Base-by-base conservation (phyloP, 306 rosid species). In the Prinsepia uniflora region DNA sequence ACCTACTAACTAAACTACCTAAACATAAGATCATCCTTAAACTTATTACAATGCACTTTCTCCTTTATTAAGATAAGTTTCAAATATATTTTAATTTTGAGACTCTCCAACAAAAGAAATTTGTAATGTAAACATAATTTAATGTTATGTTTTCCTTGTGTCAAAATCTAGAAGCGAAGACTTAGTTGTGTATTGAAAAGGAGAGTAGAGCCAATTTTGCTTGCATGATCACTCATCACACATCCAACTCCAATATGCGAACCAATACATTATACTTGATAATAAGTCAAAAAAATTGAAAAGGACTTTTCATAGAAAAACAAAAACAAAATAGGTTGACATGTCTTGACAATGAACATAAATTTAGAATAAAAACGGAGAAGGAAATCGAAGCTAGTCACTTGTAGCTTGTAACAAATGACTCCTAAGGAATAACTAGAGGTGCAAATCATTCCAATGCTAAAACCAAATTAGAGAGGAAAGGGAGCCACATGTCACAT, bases 151-250 rank as follows among this genome's bases (percentile, higher is more conserved):
- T 44, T 44, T 64, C 9, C 54, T 48, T 67, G 17, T 42, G 19
- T 68, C 18, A 52, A 68, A 52, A 10, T 39, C 48, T 68, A 68
- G 14, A 68, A n/a, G 62, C 19, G 40, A 39, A 40, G 20, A 39
- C 72, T 56, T 56, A 7, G 36, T 12, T 39, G 20, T 40, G 9
- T 11, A 68, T 40, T 18, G 40, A 53, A 68, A 53, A 68, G 40
- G 9, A 53, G 72, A 68, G 72, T 18, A 8, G 40, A 10, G 22
- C 72, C 50, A 53, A 68, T 7, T 68, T 53, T 53, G 41, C 72
- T 39, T 53, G 48, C 72, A 50, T 50, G 5, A 50, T 50, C 36
- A 17, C 5, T 50, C 5, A 50, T 50, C 36, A 68, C 44, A 68
- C 20, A n/a, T 68, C 47, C 72, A 39, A 68, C 48, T 68, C 71